Conservation (phyloP, 257 asterid genomes). For the Fraxinus cuspidata region DNA sequence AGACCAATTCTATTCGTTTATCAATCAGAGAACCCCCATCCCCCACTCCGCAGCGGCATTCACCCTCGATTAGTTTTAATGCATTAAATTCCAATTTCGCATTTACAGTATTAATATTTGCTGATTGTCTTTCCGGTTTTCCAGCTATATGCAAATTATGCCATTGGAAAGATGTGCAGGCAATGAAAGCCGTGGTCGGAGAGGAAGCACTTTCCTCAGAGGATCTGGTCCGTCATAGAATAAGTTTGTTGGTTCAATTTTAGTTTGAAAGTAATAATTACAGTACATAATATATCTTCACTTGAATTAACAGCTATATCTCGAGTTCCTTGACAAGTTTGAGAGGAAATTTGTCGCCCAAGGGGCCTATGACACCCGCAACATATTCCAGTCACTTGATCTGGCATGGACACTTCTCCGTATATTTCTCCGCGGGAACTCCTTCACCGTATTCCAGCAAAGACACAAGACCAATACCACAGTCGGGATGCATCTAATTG, state of each 20-base stretch:
- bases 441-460: slow-evolving; percentile 96
- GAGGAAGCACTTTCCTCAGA: slow-evolving; percentile 89
- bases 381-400: slow-evolving; percentile 90
- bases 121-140: slow-evolving; percentile 6
- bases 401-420: slow-evolving; percentile 98
- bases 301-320: slow-evolving; percentile 53
- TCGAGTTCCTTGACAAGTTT: slow-evolving; percentile 77
- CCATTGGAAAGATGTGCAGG: slow-evolving; percentile 88
- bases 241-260: not conserved
- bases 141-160: slow-evolving; percentile 76
- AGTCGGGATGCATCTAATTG: slow-evolving; percentile 83
- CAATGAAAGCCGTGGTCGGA: slow-evolving; percentile 90
- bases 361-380: slow-evolving; percentile 84
- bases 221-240: slow-evolving; percentile 56
- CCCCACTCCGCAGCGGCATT: not conserved
- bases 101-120: not conserved
- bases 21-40: not conserved
- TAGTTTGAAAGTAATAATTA: not conserved
- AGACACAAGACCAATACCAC: slow-evolving; percentile 83
- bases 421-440: slow-evolving; percentile 95
- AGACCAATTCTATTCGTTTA: not conserved
- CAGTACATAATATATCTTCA: slow-evolving; percentile 12
- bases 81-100: not conserved
- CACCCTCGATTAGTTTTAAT: not conserved
- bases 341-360: slow-evolving; percentile 81